Base-by-base conservation (phyloP, 2,329 filamentous ascomycete genomes). In the Capronia americana region DNA sequence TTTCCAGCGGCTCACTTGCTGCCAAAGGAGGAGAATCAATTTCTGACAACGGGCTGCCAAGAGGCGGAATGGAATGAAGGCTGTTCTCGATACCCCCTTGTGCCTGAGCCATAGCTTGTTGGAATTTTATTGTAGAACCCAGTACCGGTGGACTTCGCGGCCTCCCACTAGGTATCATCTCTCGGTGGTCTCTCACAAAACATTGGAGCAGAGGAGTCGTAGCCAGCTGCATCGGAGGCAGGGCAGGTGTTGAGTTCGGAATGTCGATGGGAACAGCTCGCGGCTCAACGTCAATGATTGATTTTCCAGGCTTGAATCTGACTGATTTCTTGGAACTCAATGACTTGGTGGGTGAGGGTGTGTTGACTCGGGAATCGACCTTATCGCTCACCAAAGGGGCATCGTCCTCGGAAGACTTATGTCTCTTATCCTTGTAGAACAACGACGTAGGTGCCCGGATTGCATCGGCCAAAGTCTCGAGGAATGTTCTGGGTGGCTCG, bases 231-330 rank as follows among this genome's bases (percentile, higher is more conserved):
- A 69, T 54, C 11, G 67, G 65, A 30, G 69, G 67, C 61, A 71
- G 53, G 5, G 57, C 57, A 17, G 69, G 67, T 17, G 61, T 56
- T 30, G 65, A 23, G 44, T 66, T 67, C 10, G 69, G 69, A n/a
- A 69, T 69, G 54, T 69, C 63, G 26, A 69, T 71, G 7, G 69
- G 69, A 46, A 61, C 63, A 53, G 69, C 64, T 46, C 50, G 64
- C 24, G 63, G 38, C 51, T 65, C 61, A 26, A 46, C 12, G 12
- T 63, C 54, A 57, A 70, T 64, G 44, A 67, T 24, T 14, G 63
- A 66, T 24, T 57, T 61, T 48, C 59, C 51, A 20, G 65, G 44
- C 56, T 50, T 58, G 51, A 71, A 67, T 46, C 67, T 57, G 38
- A 71, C 69, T 14, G 67, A 68, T 34, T 69, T 69, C 50, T 65